Evolutionary conservation across 169 alveolate genomes (phyloP), one percentile per base, ranked within the genome.

Genomic region (Plasmodium sp.): DNA sequence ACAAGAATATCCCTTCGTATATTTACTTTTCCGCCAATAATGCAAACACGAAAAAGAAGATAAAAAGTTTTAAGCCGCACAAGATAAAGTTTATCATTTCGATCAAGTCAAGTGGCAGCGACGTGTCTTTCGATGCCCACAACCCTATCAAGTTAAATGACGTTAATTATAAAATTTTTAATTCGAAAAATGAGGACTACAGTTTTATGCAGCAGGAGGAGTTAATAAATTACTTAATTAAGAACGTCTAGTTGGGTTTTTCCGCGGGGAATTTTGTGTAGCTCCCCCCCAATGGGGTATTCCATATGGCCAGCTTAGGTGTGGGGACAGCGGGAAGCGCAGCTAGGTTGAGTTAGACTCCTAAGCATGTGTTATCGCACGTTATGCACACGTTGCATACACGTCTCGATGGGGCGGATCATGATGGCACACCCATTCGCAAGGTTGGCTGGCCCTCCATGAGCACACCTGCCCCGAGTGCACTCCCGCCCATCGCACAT

Each of bases 161-260:
- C 48, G 94, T 90, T 18, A 72, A 41, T 27, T 90, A 90, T 81
- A 90, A 90, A 74, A 33, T 90, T 54, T 80, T 62, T 81, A 90
- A 90, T 90, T 80, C 74, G 45, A 39, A 79, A 31, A 81, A 80
- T 45, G 81, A 90, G n/a, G 91, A 90, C 18, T 90, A 56, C 82
- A 67, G 82, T 62, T 90, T 62, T 67, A 58, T 74, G 73, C 51
- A 45, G 10, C 94, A 90, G 51, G 77, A 80, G 41, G 94, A 90
- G 58, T 56, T 90, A 90, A 79, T 90, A 62, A 56, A 81, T 48
- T 90, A 80, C 51, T n/a, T 90, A 81, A 81, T 58, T 81, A 79
- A 90, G 73, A 80, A 79, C 82, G 27, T 81, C 34, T 90, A 81
- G 83, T 41, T 43, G 9, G n/a, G 27, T 27, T 34, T 77, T 18